Percentiles rank a stretch among this genome's conserved stretches.
These are phyloP conservation scores for Aureobasidium mangrovei DNA, from an alignment of 2,329 filamentous ascomycete genomes.

Conservation along the genomic window DNA sequence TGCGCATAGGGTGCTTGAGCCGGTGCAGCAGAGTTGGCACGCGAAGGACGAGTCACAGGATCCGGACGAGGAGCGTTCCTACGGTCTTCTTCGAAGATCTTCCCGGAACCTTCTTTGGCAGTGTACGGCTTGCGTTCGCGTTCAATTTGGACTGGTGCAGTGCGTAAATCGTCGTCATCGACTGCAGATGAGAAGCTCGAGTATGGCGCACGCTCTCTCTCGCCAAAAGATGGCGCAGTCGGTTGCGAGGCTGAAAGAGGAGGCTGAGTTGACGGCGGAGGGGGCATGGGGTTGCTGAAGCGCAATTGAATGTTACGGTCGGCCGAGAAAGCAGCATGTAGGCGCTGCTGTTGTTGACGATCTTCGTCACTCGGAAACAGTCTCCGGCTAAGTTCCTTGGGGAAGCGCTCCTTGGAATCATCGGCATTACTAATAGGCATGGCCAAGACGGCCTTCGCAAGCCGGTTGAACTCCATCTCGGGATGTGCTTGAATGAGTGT, in stretches of 20 bases:
- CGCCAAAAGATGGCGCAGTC: constrained; percentile 21
- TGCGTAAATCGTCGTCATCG: constrained; percentile 31
- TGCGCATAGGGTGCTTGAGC: constrained; percentile 7
- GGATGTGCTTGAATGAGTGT: constrained; percentile 67
- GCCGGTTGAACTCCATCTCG: constrained; percentile 61
- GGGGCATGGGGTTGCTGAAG: constrained; percentile 26
- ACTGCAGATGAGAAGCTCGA: constrained; percentile 23
- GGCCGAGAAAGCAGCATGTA: constrained; percentile 52
- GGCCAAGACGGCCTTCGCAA: constrained; percentile 58
- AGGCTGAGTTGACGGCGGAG: constrained; percentile 23
- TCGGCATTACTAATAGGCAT: constrained; percentile 61
- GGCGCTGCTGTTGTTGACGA: constrained; percentile 46
- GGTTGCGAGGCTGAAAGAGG: neutral
- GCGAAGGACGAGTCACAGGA: constrained; percentile 5
- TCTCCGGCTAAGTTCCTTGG: constrained; percentile 66
- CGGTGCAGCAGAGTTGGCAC: constrained; percentile 14
- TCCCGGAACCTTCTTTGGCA: constrained; percentile 51
- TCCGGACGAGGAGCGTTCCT: constrained; percentile 15
- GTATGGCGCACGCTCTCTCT: constrained; percentile 36
- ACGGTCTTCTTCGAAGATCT: constrained; percentile 40
- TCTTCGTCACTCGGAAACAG: constrained; percentile 58
- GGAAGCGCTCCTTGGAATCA: constrained; percentile 62
- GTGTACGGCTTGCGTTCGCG: constrained; percentile 58
- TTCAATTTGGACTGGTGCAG: constrained; percentile 47
- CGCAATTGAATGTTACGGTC: constrained; percentile 42